A percentile compares a stretch with the other conserved stretches of the same genome.
Evolutionary conservation across 2,329 filamentous ascomycete genomes (phyloP).

Genomic region (Camptophora hylomeconis): DNA sequence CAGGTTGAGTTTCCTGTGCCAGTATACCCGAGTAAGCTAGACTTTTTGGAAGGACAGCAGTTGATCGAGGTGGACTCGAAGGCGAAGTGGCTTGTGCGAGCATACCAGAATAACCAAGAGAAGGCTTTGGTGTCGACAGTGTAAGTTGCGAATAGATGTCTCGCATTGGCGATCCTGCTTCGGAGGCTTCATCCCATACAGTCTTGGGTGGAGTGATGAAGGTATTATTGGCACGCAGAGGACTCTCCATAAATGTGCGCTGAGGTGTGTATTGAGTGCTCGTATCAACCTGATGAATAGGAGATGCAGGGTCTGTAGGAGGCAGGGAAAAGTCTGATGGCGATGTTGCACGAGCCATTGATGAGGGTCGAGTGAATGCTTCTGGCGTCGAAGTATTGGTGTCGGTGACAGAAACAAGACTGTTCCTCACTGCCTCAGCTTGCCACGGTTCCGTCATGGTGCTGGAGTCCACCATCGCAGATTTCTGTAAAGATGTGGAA

Average conservation of each 20-base stretch:
- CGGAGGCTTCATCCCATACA: conserved; percentile 30
- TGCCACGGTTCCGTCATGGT: conserved; percentile 51
- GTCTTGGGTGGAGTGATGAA: conserved; percentile 28
- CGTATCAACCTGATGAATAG: conserved; percentile 23
- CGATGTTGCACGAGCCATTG: conserved; percentile 4
- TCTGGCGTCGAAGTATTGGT: too few species aligned
- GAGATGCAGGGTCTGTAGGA: conserved; percentile 15
- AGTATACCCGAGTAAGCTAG: conserved; percentile 21
- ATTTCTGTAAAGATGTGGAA: conserved; percentile 10
- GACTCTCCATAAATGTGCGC: conserved; percentile 22
- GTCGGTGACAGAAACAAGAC: conserved; percentile 11
- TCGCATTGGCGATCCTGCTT: conserved; percentile 18
- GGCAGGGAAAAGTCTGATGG: conserved; percentile 17
- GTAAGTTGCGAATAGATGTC: too few species aligned
- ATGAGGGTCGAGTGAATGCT: too few species aligned
- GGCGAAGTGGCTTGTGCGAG: conserved; percentile 14
- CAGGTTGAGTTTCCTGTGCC: conserved; percentile 13
- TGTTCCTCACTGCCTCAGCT: conserved; percentile 22
- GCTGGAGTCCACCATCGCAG: conserved; percentile 45
- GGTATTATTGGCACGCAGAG: conserved; percentile 17
- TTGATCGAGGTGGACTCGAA: neutral
- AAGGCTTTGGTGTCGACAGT: conserved; percentile 3
- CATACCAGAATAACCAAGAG: conserved; percentile 20
- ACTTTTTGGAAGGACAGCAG: neutral
- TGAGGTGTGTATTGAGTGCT: conserved; percentile 31